Evolutionary conservation across 768 basidiomycete species (phyloP), one percentile per base, ranked within the genome.

Genomic region (Psilocybe azurescens): DNA sequence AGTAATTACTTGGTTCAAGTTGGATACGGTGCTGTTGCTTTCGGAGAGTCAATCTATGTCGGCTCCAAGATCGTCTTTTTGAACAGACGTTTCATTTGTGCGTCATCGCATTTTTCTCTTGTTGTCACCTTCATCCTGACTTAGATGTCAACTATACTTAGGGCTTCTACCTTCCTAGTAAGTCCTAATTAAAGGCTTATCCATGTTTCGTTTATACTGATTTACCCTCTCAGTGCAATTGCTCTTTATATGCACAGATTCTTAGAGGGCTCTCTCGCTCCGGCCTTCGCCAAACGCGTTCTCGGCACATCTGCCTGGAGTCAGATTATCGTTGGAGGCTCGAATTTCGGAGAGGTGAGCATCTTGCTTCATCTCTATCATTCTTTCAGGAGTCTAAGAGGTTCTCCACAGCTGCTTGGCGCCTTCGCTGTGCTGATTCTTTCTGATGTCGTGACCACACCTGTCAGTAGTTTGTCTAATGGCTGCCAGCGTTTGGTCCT

Each of bases 241-340:
- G 75, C 75, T 18, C 66, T 76, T 6, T 74, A 73, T 58, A 60
- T 67, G 46, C 75, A 76, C 63, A 69, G 75, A 48, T 75, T 70
- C 64, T 61, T 76, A 10, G 74, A 76, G 38, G 72, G 65, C 48
- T 53, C 64, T 11, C 70, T 76, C 24, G 72, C 69, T 11, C 65
- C 72, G 29, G 73, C 73, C 2, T 75, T 76, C 38, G 72, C 75
- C 30, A 74, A 72, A 53, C 68, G 71, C 5, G 66, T 73, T 28
- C 67, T 76, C 29, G 68, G 66, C 6, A 63, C 62, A 8, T 75
- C 74, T 3, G 69, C 72, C 6, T 76, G 75, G 75, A 71, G 70
- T 65, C 74, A 74, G 44, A 74, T 76, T 54, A 73, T 76, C 33
- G 73, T 74, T 38, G 74, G 74, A 24, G 74, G 74, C 18, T 76